Base-by-base conservation (phyloP, 140 eudicot genomes). In the Senecio squalidus region DNA sequence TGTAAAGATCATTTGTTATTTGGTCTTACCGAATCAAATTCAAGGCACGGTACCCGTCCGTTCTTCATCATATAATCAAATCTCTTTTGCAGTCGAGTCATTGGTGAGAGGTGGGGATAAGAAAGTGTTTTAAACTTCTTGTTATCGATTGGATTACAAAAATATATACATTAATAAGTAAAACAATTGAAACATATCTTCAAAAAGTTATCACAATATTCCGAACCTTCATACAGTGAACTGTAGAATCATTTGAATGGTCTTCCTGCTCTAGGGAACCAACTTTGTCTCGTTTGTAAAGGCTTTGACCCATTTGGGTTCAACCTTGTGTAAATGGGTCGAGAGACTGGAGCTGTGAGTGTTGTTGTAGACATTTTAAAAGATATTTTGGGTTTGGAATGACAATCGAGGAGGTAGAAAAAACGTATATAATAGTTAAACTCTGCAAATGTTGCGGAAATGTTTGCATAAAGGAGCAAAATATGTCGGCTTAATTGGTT, bases 51-150 rank as follows among this genome's bases (percentile, higher is more conserved):
- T 15, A 83, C 22, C 96, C 94, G 80, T 62, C 94, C 94, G 28
- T 80, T 83, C 45, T 36, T 75, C 51, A 83, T 71, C 81, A 87
- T 76, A 75, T 87, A 83, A 64, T 83, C 86, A 25, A n/a, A 87
- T 60, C 75, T 87, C 89, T 76, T 73, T 78, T 5, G 79, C 78
- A 44, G 83, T 72, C 5, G 86, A 80, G 8, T 80, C 94, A 13
- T 73, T 78, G 1, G 82, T 47, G 34, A 78, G 86, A 49, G 86
- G 84, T 38, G 96, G 96, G 83, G 85, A 70, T 87, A 87, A 1
- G 93, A 87, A 24, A 87, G 80, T 3, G 93, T 87, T 67, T 87
- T 93, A 53, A 83, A 87, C 71, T 83, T 87, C 89, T 87, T 87
- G 76, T 70, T 74, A 46, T 79, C 69, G 16, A 80, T 69, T 15